phyloP scores from a whole-genome alignment of 768 basidiomycete species.

The Tulasnella sp. region DNA sequence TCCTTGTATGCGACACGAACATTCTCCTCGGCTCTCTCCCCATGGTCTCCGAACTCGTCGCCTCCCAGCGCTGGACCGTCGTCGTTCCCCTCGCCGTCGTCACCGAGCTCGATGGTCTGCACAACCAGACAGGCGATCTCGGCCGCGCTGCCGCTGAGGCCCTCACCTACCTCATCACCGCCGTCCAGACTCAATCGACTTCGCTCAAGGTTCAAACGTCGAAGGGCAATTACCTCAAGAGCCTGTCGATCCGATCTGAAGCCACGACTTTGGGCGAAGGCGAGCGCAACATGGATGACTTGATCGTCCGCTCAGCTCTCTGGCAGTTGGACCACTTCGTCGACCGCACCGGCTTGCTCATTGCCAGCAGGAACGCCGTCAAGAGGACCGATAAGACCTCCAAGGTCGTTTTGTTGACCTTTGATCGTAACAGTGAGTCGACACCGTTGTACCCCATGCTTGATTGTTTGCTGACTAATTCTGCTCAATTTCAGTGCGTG shows the following conservation, averaged over 20 bases:
- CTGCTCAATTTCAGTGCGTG: constrained; percentile 56
- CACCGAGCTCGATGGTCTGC: constrained; percentile 95
- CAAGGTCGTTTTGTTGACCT: constrained; percentile 84
- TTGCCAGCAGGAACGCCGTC: constrained; percentile 36
- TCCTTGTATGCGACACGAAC: constrained; percentile 93
- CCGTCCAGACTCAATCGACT: constrained; percentile 66
- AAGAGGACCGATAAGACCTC: constrained; percentile 45
- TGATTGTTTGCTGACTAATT: not conserved
- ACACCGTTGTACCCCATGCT: constrained; percentile 30
- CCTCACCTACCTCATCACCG: constrained; percentile 67
- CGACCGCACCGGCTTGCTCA: constrained; percentile 72
- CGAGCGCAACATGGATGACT: constrained; percentile 88
- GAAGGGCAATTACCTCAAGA: constrained; percentile 86
- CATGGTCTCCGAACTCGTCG: constrained; percentile 68
- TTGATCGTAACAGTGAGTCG: constrained; percentile 77
- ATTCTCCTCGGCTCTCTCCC: constrained; percentile 81
- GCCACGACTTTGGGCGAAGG: constrained; percentile 56
- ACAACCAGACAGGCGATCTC: constrained; percentile 58
- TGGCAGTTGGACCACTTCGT: constrained; percentile 95
- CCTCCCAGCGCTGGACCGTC: constrained; percentile 79
- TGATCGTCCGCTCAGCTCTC: constrained; percentile 85
- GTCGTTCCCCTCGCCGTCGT: constrained; percentile 91
- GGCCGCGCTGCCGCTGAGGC: constrained; percentile 72
- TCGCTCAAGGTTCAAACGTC: constrained; percentile 94
- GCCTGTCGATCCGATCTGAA: constrained; percentile 78